A percentile compares a stretch with the other conserved stretches of the same genome.
These are phyloP conservation scores for Claviceps purpurea DNA, from an alignment of 2,329 filamentous ascomycete genomes.

Conservation along the genomic window DNA sequence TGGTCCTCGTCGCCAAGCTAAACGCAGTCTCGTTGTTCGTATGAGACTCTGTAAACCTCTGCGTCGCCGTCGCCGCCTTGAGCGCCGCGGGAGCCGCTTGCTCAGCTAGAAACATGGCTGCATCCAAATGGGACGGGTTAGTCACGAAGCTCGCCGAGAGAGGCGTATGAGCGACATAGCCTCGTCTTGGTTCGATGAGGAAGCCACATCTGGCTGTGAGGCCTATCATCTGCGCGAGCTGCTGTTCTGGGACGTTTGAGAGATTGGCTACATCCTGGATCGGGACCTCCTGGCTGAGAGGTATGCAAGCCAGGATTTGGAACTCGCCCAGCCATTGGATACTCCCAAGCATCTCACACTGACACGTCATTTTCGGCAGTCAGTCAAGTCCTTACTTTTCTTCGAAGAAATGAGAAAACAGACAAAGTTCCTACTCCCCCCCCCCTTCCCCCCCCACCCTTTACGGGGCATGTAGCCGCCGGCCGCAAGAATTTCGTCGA, in stretches of 20 bases:
- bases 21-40: background rate
- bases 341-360: conserved; percentile 1
- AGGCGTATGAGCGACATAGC: conserved; percentile 4
- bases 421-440: background rate
- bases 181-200: conserved; percentile 1
- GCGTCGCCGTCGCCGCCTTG: background rate
- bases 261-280: conserved; percentile 28
- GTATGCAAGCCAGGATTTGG: conserved; percentile 31
- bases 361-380: background rate
- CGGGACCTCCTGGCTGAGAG: conserved; percentile 20
- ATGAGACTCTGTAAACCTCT: background rate
- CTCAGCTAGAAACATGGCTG: conserved; percentile 5
- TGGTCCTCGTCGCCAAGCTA: background rate
- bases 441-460: background rate
- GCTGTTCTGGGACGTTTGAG: conserved; percentile 22
- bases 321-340: conserved; percentile 24
- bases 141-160: conserved; percentile 4
- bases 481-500: background rate
- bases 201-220: conserved; percentile 4
- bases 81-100: conserved; percentile 1
- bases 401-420: background rate
- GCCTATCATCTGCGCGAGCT: conserved; percentile 22
- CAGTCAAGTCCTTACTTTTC: background rate
- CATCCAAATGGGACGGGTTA: conserved; percentile 2
- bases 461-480: background rate